These are phyloP conservation scores for Ceratobasidium sp. DNA, from an alignment of 1,284 basidiomycete genomes.

Conservation along the genomic window DNA sequence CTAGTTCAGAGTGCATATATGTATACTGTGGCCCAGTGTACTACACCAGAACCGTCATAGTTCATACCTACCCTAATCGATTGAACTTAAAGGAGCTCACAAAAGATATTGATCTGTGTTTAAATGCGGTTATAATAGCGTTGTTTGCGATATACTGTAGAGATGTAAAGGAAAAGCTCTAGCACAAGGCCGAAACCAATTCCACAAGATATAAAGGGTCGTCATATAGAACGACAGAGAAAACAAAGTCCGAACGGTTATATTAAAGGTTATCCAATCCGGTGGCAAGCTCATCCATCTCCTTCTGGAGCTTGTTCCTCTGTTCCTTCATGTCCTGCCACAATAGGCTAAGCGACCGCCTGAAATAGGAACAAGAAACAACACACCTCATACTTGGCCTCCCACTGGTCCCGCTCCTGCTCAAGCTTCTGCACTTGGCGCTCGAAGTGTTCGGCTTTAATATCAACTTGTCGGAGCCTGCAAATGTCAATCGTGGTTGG, in stretches of 20 bases:
- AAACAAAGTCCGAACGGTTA: neutral
- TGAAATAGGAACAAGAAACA: neutral
- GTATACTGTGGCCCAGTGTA: no score
- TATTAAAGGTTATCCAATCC: conserved; percentile 80
- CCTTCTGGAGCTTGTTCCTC: conserved; percentile 66
- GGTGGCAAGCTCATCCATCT: conserved; percentile 84
- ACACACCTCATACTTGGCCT: conserved; percentile 90
- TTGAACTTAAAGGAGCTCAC: no score
- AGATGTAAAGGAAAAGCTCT: neutral
- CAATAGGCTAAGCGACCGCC: neutral
- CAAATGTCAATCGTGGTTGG: conserved; percentile 40
- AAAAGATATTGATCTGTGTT: conserved; percentile 1
- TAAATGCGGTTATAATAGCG: neutral
- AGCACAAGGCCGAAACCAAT: neutral
- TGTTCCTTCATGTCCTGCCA: neutral
- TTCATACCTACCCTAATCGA: no score
- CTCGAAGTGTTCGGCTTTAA: conserved; percentile 99
- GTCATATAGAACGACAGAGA: no score
- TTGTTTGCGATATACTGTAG: neutral
- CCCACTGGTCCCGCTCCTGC: conserved; percentile 91
- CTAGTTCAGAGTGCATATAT: no score
- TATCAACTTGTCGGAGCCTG: conserved; percentile 94
- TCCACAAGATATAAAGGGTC: neutral
- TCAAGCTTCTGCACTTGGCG: conserved; percentile 86
- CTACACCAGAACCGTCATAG: no score